phyloP scores from a whole-genome alignment of 306 rosid genomes.

The Begonia fuchsioides region DNA sequence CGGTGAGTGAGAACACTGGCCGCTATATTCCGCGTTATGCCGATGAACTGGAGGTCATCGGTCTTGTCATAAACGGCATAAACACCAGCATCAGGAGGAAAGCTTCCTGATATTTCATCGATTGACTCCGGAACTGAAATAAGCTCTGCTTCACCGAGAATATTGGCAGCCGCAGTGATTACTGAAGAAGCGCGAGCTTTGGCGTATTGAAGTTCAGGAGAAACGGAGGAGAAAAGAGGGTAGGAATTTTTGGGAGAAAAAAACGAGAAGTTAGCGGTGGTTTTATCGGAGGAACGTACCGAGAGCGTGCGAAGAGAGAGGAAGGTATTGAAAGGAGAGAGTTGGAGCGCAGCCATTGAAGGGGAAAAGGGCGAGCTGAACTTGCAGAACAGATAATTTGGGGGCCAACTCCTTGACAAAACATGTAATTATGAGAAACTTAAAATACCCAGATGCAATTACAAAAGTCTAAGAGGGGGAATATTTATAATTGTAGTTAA shows the following conservation, averaged over 20 bases:
- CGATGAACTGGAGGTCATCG: conserved; percentile 79
- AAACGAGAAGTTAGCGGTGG: too few relatives aligned
- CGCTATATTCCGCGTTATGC: conserved; percentile 67
- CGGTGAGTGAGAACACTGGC: conserved; percentile 48
- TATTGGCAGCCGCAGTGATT: conserved; percentile 30
- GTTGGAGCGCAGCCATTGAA: conserved; percentile 49
- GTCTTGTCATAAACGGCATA: conserved; percentile 52
- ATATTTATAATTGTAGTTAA: too few relatives aligned
- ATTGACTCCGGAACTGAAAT: conserved; percentile 25
- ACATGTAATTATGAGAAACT: too few relatives aligned
- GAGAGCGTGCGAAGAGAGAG: conserved; percentile 17
- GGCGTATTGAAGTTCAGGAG: too few relatives aligned
- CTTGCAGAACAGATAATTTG: too few relatives aligned
- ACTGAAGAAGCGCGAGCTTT: conserved; percentile 31
- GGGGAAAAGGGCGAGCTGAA: too few relatives aligned
- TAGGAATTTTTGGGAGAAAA: too few relatives aligned
- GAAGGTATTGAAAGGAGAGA: conserved; percentile 30
- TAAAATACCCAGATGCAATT: too few relatives aligned
- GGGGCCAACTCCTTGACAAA: too few relatives aligned
- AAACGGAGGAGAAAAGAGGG: too few relatives aligned
- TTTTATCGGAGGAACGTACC: conserved; percentile 15
- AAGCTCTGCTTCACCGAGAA: conserved; percentile 41
- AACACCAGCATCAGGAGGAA: conserved; percentile 63
- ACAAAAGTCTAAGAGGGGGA: too few relatives aligned
- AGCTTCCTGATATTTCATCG: conserved; percentile 15